Evolutionary conservation across 768 basidiomycete species (phyloP), one percentile per base, ranked within the genome.

Genomic region (Hydnomerulius pinastri): DNA sequence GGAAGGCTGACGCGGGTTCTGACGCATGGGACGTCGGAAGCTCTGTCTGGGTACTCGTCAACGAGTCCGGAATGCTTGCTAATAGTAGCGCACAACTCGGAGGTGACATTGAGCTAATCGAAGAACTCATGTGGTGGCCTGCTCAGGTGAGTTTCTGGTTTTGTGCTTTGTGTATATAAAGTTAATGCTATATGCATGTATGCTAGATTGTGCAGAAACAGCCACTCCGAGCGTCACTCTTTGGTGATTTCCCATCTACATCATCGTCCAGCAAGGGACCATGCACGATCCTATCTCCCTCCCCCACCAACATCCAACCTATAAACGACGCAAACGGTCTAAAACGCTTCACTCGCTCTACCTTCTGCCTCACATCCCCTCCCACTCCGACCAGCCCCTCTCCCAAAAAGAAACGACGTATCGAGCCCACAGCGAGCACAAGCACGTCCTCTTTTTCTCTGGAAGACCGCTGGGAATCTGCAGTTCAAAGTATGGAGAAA

Each of bases 121-220:
- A 57, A 5, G 40, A 45, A 25, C 55, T 64, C 49, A 65, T 81
- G 32, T 90, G 87, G 87, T 90, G 87, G 87, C 87, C 87, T 18
- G 85, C 75, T 24, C 76, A 77, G 73, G 87, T 87, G 59, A 56
- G 72, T 67, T 21, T 12, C n/a, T n/a, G n/a, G n/a, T n/a, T n/a
- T n/a, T n/a, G n/a, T 20, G n/a, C 3, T 6, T 37, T 12, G 29
- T 11, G 2, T 13, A 9, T 27, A 17, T 11, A 33, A 20, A 5
- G 41, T 35, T 21, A 39, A 20, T 47, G 40, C 36, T 53, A 48
- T 51, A 48, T 46, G 52, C 52, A 36, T 43, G 37, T 43, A 21
- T 38, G 6, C 3, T 41, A 60, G 62, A 53, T 67, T 8, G 60
- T 71, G 3, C 63, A 57, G 44, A 59, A 61, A 27, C 39, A 59